Base-by-base conservation (phyloP, 1,284 basidiomycete species). In the Trichosporon coremiiforme region DNA sequence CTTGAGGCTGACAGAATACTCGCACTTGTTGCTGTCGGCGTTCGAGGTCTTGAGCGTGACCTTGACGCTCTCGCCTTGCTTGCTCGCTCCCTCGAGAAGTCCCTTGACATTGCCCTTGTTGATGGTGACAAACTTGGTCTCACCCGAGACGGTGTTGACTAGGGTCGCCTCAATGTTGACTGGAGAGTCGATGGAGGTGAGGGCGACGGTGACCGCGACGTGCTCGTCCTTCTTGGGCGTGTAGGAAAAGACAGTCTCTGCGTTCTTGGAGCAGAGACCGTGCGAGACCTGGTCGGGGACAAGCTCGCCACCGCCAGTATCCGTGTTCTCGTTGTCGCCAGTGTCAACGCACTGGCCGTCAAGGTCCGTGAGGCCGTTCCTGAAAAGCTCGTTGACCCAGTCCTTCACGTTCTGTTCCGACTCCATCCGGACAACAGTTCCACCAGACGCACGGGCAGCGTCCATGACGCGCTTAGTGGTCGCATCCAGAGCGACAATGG, bases 251-350 rank as follows among this genome's bases (percentile, higher is more conserved):
- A 60, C 53, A 22, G 67, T 25, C 47, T 57, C 17, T 36, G 50
- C 47, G 50, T 65, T 65, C 50, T 64, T 33, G 25, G 22, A 38
- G 63, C 67, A 68, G 69, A 57, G 73, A 68, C 65, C 71, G 66
- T 38, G 67, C 47, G 45, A 71, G 12, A 13, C 38, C 38, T 41
- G 38, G 38, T 17, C 15, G 38, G 38, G 38, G 12, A 41, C 38
- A 15, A 41, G 38, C 38, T 41, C 38, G 38, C 38, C 38, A 12
- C 15, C 38, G 38, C 10, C 38, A 41, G 15, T 13, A 67, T 55
- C 47, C 70, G 63, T 67, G 63, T 47, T 10, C 45, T 35, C 33
- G 33, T 35, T 35, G 33, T 35, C 33, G 9, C 33, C 33, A 35
- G 33, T 35, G 33, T 64, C 62, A 9, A 35, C 12, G 35, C 67